phyloP scores from a whole-genome alignment of 805 yeast genomes.

The Candida ipomoeae region DNA sequence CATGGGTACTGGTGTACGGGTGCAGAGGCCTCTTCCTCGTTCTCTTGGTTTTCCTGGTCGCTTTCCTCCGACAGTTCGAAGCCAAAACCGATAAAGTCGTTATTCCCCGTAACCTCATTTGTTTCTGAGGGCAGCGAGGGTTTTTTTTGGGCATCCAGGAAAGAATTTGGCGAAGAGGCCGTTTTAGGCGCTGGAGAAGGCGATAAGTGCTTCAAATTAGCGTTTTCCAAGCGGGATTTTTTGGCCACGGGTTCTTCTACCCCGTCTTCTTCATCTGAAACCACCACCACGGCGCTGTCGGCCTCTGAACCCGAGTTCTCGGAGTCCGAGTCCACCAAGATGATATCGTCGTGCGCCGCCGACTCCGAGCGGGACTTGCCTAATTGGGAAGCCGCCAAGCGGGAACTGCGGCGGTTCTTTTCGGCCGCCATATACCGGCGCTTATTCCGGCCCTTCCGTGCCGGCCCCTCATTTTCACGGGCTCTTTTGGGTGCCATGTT shows the following conservation, averaged over 20 bases:
- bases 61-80: constrained; percentile 41
- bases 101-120: constrained; percentile 42
- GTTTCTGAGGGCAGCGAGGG: neutral
- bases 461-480: constrained; percentile 7
- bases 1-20: constrained; percentile 50
- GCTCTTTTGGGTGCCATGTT: constrained; percentile 11
- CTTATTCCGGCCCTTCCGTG: constrained; percentile 1
- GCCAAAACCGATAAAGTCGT: constrained; percentile 56
- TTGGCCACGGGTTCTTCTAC: constrained; percentile 8
- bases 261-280: constrained; percentile 21
- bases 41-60: neutral
- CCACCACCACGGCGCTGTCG: constrained; percentile 31
- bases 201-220: neutral
- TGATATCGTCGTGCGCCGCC: constrained; percentile 4
- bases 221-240: constrained; percentile 6
- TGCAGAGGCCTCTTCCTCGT: constrained; percentile 9
- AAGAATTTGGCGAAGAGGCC: neutral
- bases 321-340: constrained; percentile 5
- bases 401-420: neutral
- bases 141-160: too few relatives aligned
- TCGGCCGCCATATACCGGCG: neutral
- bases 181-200: neutral
- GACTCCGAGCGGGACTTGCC: neutral
- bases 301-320: constrained; percentile 12
- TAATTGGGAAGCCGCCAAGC: neutral